Conservation (phyloP, 164 flowering plant genomes). For the Tetracentron sinense region DNA sequence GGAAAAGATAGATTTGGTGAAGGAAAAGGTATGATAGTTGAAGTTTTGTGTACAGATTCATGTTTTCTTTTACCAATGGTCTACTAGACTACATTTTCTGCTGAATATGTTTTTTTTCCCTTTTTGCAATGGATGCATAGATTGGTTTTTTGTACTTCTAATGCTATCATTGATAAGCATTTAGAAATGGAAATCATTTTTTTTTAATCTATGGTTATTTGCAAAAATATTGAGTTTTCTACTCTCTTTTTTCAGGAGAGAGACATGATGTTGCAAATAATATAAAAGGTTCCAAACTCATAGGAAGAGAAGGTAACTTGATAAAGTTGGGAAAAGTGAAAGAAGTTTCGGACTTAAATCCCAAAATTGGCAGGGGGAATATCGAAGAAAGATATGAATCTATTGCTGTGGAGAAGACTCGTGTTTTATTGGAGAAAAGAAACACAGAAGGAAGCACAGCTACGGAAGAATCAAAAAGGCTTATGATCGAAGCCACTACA, state of each 20-base stretch:
- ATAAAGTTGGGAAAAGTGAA: conserved; percentile 51
- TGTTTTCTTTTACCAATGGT: not conserved
- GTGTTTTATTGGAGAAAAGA: conserved; percentile 32
- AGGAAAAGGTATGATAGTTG: too few relatives aligned
- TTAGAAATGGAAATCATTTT: not conserved
- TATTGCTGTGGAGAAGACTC: conserved; percentile 28
- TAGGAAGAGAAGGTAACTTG: conserved; percentile 41
- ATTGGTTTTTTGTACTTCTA: too few relatives aligned
- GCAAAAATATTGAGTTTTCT: not conserved
- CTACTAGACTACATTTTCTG: conserved; percentile 1
- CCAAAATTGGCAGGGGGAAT: conserved; percentile 29
- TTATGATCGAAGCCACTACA: conserved; percentile 26
- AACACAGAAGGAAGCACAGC: conserved; percentile 28
- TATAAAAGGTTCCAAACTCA: conserved; percentile 30
- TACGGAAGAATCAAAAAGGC: conserved; percentile 18
- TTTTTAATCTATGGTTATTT: not conserved
- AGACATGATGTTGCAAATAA: conserved; percentile 27
- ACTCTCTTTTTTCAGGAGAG: conserved; percentile 39
- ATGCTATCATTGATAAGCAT: not conserved
- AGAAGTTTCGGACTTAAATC: conserved; percentile 36
- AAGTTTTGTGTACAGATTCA: not conserved
- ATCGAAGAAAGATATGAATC: conserved; percentile 29
- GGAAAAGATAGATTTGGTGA: conserved; percentile 28
- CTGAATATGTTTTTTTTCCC: too few relatives aligned
- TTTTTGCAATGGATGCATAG: not conserved